A percentile compares a stretch with the other conserved stretches of the same genome.
Evolutionary conservation across 805 yeast genomes (phyloP).

Genomic region (Lipomyces yamanashiensis): DNA sequence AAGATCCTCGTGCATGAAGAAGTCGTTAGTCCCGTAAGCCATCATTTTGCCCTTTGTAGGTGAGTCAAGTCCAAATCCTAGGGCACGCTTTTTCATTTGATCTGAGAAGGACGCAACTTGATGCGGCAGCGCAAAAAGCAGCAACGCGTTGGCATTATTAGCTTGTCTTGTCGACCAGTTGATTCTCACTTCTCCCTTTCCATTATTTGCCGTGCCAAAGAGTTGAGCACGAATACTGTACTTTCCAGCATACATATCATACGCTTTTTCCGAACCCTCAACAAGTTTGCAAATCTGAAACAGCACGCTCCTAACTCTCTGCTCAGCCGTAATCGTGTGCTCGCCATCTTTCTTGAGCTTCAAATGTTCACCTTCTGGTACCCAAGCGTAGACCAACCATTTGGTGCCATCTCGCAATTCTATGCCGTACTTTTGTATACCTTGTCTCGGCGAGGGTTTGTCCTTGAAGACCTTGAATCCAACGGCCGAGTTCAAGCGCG

Average conservation of each 20-base stretch:
- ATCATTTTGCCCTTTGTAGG: slow-evolving; percentile 53
- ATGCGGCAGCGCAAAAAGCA: slow-evolving; percentile 73
- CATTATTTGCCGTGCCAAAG: slow-evolving; percentile 44
- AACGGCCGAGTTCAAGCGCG: slow-evolving; percentile 46
- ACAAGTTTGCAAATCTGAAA: slow-evolving; percentile 65
- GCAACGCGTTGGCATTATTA: slow-evolving; percentile 50
- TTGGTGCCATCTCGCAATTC: slow-evolving; percentile 58
- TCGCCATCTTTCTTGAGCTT: slow-evolving; percentile 42
- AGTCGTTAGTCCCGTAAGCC: slow-evolving; percentile 45
- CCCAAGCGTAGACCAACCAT: slow-evolving; percentile 72
- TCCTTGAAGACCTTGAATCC: slow-evolving; percentile 61
- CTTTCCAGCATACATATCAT: slow-evolving; percentile 67
- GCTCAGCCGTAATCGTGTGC: slow-evolving; percentile 52
- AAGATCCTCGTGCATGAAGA: slow-evolving; percentile 48
- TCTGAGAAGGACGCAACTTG: slow-evolving; percentile 54
- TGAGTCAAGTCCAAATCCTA: slow-evolving; percentile 50
- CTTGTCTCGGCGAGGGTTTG: slow-evolving; percentile 48
- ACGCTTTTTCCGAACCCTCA: slow-evolving; percentile 44
- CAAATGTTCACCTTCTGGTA: slow-evolving; percentile 43
- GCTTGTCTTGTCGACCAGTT: slow-evolving; percentile 40
- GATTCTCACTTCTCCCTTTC: slow-evolving; percentile 25
- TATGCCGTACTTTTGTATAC: slow-evolving; percentile 59
- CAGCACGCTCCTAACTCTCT: slow-evolving; percentile 54
- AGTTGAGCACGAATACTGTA: slow-evolving; percentile 58
- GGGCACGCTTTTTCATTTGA: slow-evolving; percentile 42